Percentiles rank a stretch among this genome's conserved stretches.
Conservation (phyloP, 2,329 filamentous ascomycete genomes). For the Penicillium sp. region DNA sequence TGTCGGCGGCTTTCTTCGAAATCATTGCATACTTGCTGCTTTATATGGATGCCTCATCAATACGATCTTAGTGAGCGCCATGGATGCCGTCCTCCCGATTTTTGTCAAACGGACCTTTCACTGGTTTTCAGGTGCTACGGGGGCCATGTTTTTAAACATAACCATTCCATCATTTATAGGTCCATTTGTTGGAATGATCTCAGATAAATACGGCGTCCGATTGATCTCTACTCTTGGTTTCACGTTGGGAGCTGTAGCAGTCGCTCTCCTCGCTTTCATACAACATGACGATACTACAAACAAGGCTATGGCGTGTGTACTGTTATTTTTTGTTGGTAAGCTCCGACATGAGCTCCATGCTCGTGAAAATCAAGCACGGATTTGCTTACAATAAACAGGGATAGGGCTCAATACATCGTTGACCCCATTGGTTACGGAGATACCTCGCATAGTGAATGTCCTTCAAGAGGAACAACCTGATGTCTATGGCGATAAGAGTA, state of each 20-base stretch:
- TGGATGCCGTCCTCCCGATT: slow-evolving; percentile 1
- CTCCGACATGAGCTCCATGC: neutral
- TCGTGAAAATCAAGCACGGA: too few species aligned
- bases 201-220: slow-evolving; percentile 3
- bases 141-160: slow-evolving; percentile 4
- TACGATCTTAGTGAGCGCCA: neutral
- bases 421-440: slow-evolving; percentile 4
- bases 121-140: slow-evolving; percentile 5
- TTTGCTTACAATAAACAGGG: neutral
- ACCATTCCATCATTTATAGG: slow-evolving; percentile 3
- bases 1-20: slow-evolving; percentile 3
- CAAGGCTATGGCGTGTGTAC: neutral
- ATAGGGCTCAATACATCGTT: slow-evolving; percentile 4
- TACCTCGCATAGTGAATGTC: neutral
- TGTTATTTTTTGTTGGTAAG: slow-evolving; percentile 1
- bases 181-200: slow-evolving; percentile 5
- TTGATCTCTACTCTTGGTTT: neutral
- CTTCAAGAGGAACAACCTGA: neutral
- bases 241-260: neutral
- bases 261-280: neutral
- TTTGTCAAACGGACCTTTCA: slow-evolving; percentile 5
- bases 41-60: slow-evolving; percentile 7
- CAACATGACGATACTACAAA: neutral
- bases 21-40: neutral
- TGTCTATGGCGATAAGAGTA: neutral